phyloP scores from a whole-genome alignment of 306 rosid species.

The Mimosa bimucronata region DNA sequence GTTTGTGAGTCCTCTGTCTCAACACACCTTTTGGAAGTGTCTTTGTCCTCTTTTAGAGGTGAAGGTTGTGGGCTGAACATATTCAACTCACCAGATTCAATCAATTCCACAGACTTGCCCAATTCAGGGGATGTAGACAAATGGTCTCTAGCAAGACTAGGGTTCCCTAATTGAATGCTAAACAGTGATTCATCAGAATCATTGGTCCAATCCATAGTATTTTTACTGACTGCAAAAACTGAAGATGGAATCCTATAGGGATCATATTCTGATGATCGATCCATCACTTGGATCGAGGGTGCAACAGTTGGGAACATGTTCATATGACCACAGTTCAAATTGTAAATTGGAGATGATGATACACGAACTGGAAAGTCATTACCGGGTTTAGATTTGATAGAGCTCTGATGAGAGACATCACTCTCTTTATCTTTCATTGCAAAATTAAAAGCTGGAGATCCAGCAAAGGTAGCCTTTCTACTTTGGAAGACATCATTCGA shows the following conservation, averaged over 20 bases:
- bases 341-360: slow-evolving; percentile 41
- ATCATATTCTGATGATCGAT: slow-evolving; percentile 58
- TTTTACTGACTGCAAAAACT: slow-evolving; percentile 51
- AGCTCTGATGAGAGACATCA: slow-evolving; percentile 37
- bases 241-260: slow-evolving; percentile 70
- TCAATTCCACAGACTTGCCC: no score
- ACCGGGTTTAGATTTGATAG: slow-evolving; percentile 41
- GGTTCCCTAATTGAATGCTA: slow-evolving; percentile 71
- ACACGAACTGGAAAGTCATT: slow-evolving; percentile 24
- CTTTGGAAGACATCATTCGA: slow-evolving; percentile 36
- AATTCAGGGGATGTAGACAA: slow-evolving; percentile 38
- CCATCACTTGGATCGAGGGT: slow-evolving; percentile 77
- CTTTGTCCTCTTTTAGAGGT: slow-evolving; percentile 34
- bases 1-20: slow-evolving; percentile 31
- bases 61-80: slow-evolving; percentile 38
- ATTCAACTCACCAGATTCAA: slow-evolving; percentile 49
- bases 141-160: slow-evolving; percentile 60
- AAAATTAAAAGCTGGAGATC: slow-evolving; percentile 7
- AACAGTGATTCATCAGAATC: slow-evolving; percentile 87
- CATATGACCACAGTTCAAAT: slow-evolving; percentile 29
- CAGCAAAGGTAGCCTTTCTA: slow-evolving; percentile 23
- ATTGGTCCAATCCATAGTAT: slow-evolving; percentile 74
- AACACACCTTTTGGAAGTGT: slow-evolving; percentile 19
- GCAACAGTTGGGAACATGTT: slow-evolving; percentile 42
- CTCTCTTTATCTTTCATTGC: slow-evolving; percentile 34